Percentiles rank a stretch among this genome's conserved stretches.
Evolutionary conservation across 2,329 filamentous ascomycete species (phyloP).

Genomic region (Trichoderma asperellum): DNA sequence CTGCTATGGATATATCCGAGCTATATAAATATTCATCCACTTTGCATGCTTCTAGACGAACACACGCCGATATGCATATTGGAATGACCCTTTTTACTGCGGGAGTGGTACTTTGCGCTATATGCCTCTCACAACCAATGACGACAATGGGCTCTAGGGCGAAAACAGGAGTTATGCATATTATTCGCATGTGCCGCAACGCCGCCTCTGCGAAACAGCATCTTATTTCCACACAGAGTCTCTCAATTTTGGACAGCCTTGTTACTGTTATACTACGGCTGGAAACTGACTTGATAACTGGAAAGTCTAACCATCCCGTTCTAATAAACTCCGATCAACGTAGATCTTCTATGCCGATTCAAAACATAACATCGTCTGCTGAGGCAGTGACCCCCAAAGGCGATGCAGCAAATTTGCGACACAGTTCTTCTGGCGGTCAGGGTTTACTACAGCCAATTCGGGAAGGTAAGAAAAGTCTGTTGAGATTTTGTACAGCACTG

Average conservation of each 20-base stretch:
- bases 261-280: background rate
- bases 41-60: background rate
- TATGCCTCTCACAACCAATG: background rate
- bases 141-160: background rate
- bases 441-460: background rate
- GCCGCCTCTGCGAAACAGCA: background rate
- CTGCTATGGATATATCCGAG: background rate
- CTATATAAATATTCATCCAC: background rate
- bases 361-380: background rate
- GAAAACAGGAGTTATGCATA: background rate
- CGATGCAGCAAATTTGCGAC: background rate
- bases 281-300: background rate
- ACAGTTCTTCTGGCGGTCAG: background rate
- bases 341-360: background rate
- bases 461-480: background rate
- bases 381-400: background rate
- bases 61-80: background rate
- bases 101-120: background rate
- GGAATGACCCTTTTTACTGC: background rate
- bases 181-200: background rate
- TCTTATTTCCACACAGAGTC: background rate
- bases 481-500: background rate
- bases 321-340: background rate
- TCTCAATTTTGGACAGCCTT: background rate
- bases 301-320: background rate